These are phyloP conservation scores for Trametes maxima DNA, from an alignment of 768 basidiomycete species.

Conservation along the genomic window DNA sequence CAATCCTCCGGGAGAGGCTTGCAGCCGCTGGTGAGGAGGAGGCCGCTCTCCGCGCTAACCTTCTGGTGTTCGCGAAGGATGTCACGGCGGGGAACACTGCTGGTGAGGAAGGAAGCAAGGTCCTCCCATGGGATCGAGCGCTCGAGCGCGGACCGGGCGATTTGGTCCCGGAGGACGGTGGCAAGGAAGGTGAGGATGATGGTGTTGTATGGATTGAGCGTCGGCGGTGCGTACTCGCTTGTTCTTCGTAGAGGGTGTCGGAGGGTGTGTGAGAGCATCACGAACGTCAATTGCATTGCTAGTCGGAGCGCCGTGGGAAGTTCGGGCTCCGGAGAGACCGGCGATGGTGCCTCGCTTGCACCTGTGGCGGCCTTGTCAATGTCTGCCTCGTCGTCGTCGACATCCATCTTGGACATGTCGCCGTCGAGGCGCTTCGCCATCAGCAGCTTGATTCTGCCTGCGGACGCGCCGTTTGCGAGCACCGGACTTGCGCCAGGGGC, in stretches of 20 bases:
- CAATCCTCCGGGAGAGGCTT: constrained; percentile 88
- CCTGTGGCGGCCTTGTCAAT: constrained; percentile 27
- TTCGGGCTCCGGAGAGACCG: constrained; percentile 39
- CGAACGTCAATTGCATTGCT: constrained; percentile 78
- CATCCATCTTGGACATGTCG: constrained; percentile 64
- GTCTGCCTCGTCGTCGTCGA: constrained; percentile 53
- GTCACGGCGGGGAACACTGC: constrained; percentile 55
- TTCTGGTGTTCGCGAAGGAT: constrained; percentile 36
- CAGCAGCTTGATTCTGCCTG: constrained; percentile 38
- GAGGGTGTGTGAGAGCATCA: constrained; percentile 74
- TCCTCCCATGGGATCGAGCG: constrained; percentile 84
- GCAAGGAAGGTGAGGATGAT: constrained; percentile 87
- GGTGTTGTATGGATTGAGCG: constrained; percentile 85
- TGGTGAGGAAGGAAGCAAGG: constrained; percentile 61
- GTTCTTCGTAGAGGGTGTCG: constrained; percentile 61
- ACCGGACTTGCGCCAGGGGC: constrained; percentile 44
- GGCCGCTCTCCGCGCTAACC: constrained; percentile 52
- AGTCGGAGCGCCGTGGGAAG: constrained; percentile 68
- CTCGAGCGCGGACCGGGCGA: constrained; percentile 65
- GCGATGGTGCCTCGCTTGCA: constrained; percentile 8
- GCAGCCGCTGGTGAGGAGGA: constrained; percentile 70
- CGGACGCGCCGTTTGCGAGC: constrained; percentile 49
- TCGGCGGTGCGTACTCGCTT: constrained; percentile 54
- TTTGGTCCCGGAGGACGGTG: constrained; percentile 67
- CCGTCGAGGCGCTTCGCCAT: constrained; percentile 37